These are phyloP conservation scores for Phyllosticta citrichinensis DNA, from an alignment of 2,329 filamentous ascomycete genomes.

Conservation along the genomic window DNA sequence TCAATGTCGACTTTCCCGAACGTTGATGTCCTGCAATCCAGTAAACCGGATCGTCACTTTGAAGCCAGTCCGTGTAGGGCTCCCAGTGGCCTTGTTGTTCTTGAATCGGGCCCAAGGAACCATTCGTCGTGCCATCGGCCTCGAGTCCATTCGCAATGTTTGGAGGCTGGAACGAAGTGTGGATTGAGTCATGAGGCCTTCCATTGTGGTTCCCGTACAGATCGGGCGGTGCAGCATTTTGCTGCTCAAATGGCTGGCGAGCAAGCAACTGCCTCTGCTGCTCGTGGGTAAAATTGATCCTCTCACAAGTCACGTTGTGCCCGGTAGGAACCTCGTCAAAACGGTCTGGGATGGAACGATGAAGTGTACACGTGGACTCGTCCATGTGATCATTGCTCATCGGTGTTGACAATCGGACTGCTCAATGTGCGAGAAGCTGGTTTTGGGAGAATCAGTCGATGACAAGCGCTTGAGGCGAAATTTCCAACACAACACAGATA, in stretches of 20 bases:
- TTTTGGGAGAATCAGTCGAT: background rate
- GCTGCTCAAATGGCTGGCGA: background rate
- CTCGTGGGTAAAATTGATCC: background rate
- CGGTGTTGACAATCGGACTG: background rate
- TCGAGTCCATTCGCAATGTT: background rate
- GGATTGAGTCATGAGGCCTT: background rate
- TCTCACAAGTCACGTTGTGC: background rate
- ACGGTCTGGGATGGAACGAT: background rate
- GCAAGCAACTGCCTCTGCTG: background rate
- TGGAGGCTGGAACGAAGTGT: background rate
- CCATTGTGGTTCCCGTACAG: too few relatives aligned
- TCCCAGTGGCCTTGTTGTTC: slow-evolving; percentile 5
- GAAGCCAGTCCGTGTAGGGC: slow-evolving; percentile 15
- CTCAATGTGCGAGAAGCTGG: background rate
- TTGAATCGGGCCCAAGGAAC: background rate
- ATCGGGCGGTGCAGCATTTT: background rate
- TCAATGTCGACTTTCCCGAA: slow-evolving; percentile 39
- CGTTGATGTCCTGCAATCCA: slow-evolving; percentile 37
- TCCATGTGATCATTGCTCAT: background rate
- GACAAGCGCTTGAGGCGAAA: background rate
- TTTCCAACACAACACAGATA: background rate
- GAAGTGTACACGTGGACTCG: background rate
- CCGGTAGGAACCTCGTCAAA: background rate
- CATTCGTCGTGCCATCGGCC: background rate
- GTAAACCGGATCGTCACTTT: slow-evolving; percentile 7